These are phyloP conservation scores for Tricholoma bakamatsutake DNA, from an alignment of 768 basidiomycete species.

Conservation along the genomic window DNA sequence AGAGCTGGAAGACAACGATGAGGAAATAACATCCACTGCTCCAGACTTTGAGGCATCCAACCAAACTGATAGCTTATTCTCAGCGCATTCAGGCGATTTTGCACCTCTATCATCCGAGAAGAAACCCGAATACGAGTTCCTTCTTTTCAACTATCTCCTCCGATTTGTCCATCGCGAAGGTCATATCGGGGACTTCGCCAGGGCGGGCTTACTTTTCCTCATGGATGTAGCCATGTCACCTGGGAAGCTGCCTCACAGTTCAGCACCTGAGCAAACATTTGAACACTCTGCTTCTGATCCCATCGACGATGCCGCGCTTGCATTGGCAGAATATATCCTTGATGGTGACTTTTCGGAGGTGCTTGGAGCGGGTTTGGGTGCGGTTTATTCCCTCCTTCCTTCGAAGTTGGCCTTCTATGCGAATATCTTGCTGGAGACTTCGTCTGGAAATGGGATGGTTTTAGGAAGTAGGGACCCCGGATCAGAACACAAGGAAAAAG, in stretches of 20 bases:
- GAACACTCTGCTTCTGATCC: slow-evolving; percentile 47
- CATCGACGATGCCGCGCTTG: slow-evolving; percentile 77
- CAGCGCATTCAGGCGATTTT: slow-evolving; percentile 47
- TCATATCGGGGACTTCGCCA: slow-evolving; percentile 87
- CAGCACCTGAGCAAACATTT: slow-evolving; percentile 33
- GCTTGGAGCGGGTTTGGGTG: slow-evolving; percentile 86
- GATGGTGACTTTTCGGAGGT: slow-evolving; percentile 99
- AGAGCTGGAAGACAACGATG: slow-evolving; percentile 53
- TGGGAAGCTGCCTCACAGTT: slow-evolving; percentile 32
- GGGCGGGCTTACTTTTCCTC: slow-evolving; percentile 87
- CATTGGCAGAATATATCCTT: slow-evolving; percentile 87
- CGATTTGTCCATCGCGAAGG: slow-evolving; percentile 95
- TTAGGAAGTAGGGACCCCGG: slow-evolving; percentile 60
- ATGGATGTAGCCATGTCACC: slow-evolving; percentile 97
- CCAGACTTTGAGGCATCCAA: background rate
- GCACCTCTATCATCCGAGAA: slow-evolving; percentile 35
- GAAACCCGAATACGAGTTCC: slow-evolving; percentile 90
- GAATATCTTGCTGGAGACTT: slow-evolving; percentile 31
- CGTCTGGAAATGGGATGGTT: slow-evolving; percentile 53
- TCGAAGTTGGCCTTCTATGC: slow-evolving; percentile 73
- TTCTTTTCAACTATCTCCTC: slow-evolving; percentile 92
- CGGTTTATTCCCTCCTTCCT: slow-evolving; percentile 88
- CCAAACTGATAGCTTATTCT: slow-evolving; percentile 27
- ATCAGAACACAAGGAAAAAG: slow-evolving; percentile 45
- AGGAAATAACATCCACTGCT: slow-evolving; percentile 23